Conservation (phyloP, 345 rosid species). For the Balakata baccata region DNA sequence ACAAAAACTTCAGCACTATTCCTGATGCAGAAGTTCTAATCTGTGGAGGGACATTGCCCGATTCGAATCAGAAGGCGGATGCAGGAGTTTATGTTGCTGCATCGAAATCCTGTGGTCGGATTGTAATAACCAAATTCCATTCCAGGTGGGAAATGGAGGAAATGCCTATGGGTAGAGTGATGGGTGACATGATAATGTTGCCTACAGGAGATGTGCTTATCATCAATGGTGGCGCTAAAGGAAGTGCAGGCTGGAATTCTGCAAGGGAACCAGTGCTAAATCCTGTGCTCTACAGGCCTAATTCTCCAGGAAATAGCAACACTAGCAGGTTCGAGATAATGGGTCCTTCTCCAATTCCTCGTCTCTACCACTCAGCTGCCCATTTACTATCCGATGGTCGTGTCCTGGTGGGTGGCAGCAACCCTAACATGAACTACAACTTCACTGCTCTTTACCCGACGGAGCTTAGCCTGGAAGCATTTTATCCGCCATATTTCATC, state of each 20-base stretch:
- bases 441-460: slow-evolving; percentile 32
- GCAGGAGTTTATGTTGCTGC: slow-evolving; percentile 15
- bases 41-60: slow-evolving; percentile 26
- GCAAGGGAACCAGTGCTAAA: slow-evolving; percentile 23
- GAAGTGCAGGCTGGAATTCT: slow-evolving; percentile 29
- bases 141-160: slow-evolving; percentile 34
- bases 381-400: slow-evolving; percentile 38
- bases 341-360: slow-evolving; percentile 27
- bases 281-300: slow-evolving; percentile 23
- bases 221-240: slow-evolving; percentile 30
- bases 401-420: slow-evolving; percentile 47
- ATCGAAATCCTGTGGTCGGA: slow-evolving; percentile 23
- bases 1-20: background rate
- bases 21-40: slow-evolving; percentile 19
- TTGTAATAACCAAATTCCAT: slow-evolving; percentile 15
- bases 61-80: slow-evolving; percentile 17
- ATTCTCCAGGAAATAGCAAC: background rate
- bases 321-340: slow-evolving; percentile 24
- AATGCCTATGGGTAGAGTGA: slow-evolving; percentile 30
- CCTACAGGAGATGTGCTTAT: slow-evolving; percentile 31
- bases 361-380: slow-evolving; percentile 44
- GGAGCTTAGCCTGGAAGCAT: slow-evolving; percentile 43
- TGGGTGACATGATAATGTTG: slow-evolving; percentile 36
- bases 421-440: slow-evolving; percentile 36
- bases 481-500: slow-evolving; percentile 45